Evolutionary conservation across 257 asterid species (phyloP).

Genomic region (Nicotiana tabacum): DNA sequence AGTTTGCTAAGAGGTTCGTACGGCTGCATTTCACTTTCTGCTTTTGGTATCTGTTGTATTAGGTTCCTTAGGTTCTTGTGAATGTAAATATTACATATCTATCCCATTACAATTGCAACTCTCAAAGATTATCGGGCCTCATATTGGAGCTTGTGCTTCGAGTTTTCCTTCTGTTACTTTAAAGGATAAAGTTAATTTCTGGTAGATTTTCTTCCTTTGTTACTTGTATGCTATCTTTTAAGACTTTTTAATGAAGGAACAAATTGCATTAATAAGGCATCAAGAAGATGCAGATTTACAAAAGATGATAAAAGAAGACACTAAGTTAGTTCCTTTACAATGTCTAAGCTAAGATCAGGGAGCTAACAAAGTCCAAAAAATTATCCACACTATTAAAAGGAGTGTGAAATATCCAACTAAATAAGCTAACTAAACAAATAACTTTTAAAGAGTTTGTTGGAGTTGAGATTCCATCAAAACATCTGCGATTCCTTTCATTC

Average conservation of each 20-base stretch:
- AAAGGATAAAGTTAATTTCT: background rate
- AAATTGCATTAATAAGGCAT: no score
- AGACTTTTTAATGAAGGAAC: background rate
- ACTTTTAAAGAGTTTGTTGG: no score
- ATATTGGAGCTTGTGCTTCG: background rate
- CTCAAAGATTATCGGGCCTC: background rate
- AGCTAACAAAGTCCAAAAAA: no score
- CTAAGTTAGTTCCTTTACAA: no score
- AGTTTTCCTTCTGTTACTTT: background rate
- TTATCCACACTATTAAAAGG: no score
- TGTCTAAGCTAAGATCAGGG: no score
- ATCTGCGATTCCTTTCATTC: no score
- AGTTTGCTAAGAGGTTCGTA: constrained; percentile 70
- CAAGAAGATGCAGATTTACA: no score
- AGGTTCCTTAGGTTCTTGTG: background rate
- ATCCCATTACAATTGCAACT: background rate
- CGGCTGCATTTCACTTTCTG: background rate
- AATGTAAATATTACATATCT: background rate
- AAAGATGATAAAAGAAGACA: no score
- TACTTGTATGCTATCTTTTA: background rate
- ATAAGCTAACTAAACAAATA: no score
- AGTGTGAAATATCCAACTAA: no score
- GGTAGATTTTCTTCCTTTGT: background rate
- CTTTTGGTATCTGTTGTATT: background rate
- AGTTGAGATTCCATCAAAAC: no score